These are phyloP conservation scores for Fomitopsis serialis DNA, from an alignment of 768 basidiomycete species.

Conservation along the genomic window DNA sequence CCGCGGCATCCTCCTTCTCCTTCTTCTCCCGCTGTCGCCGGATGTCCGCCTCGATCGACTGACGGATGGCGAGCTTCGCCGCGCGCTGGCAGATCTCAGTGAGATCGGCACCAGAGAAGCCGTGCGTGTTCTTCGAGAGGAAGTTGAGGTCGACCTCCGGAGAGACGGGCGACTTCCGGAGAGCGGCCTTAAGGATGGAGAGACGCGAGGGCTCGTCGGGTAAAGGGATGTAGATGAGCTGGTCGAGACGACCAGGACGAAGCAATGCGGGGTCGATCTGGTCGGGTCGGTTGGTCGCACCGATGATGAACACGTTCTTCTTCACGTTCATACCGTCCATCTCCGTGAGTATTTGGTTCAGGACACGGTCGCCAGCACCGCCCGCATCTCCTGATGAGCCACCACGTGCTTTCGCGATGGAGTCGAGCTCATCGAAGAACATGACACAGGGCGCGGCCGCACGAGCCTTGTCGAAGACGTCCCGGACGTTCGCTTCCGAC, in stretches of 20 bases:
- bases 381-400: slow-evolving; percentile 82
- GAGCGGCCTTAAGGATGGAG: slow-evolving; percentile 84
- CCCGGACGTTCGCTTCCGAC: slow-evolving; percentile 99
- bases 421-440: slow-evolving; percentile 99
- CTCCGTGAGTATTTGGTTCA: slow-evolving; percentile 95
- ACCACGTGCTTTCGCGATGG: slow-evolving; percentile 97
- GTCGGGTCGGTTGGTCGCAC: slow-evolving; percentile 94
- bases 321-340: slow-evolving; percentile 99
- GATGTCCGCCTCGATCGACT: slow-evolving; percentile 92
- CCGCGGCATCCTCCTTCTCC: slow-evolving; percentile 72
- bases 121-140: slow-evolving; percentile 90
- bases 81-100: slow-evolving; percentile 99
- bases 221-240: slow-evolving; percentile 98
- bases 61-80: slow-evolving; percentile 94
- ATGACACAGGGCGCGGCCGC: slow-evolving; percentile 99
- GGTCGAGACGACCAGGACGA: slow-evolving; percentile 97
- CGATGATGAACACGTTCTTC: slow-evolving; percentile 99
- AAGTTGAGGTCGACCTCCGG: slow-evolving; percentile 77
- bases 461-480: slow-evolving; percentile 99
- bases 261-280: slow-evolving; percentile 91
- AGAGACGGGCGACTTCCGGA: slow-evolving; percentile 89
- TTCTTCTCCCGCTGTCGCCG: slow-evolving; percentile 69
- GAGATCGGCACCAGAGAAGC: slow-evolving; percentile 98
- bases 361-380: slow-evolving; percentile 95
- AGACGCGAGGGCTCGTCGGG: slow-evolving; percentile 91